Base-by-base conservation (phyloP, 768 basidiomycete species). In the Suillus lakei region DNA sequence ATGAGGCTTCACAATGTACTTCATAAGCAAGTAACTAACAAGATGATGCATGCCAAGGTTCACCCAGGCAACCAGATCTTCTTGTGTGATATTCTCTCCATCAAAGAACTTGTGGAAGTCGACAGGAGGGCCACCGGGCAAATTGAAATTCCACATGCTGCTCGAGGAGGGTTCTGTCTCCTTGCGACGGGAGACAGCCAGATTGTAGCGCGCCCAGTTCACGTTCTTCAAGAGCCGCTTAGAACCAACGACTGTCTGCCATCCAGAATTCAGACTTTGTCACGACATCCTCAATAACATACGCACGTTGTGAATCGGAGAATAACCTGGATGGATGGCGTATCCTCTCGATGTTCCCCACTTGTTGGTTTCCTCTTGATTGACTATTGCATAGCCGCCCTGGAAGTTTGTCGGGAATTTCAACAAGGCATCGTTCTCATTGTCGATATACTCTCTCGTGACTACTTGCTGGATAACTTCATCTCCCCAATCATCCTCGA, bases 31-130 rank as follows among this genome's bases (percentile, higher is more conserved):
- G 30, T 1, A 8, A 66, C 80, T 41, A 64, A 85, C 85, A 59
- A 89, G 76, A 69, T 90, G 89, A 72, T 91, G 89, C 77, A 82
- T 90, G 26, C 89, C 89, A 44, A 90, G 68, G 67, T 89, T 89
- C 61, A 90, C 71, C 87, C 88, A 91, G 21, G 84, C 83, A 4
- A 90, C 88, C 15, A 91, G 74, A 72, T 91, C 89, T 69, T 87
- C 80, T 70, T 90, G 88, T 0, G 83, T 84, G 55, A 91, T 80
- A 64, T 82, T 85, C 75, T 91, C 89, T 7, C 84, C 85, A 66
- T 90, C 81, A 73, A 89, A 89, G 76, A 88, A 88, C 48, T 82
- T 80, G 75, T 87, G 83, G 73, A 88, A 89, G 70, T 88, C 79
- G 58, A 88, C 84, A 13, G 82, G 75, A 5, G 86, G 87, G 5